A percentile compares a stretch with the other conserved stretches of the same genome.
Conservation (phyloP, 2,329 filamentous ascomycete species). For the Pseudopithomyces chartarum region DNA sequence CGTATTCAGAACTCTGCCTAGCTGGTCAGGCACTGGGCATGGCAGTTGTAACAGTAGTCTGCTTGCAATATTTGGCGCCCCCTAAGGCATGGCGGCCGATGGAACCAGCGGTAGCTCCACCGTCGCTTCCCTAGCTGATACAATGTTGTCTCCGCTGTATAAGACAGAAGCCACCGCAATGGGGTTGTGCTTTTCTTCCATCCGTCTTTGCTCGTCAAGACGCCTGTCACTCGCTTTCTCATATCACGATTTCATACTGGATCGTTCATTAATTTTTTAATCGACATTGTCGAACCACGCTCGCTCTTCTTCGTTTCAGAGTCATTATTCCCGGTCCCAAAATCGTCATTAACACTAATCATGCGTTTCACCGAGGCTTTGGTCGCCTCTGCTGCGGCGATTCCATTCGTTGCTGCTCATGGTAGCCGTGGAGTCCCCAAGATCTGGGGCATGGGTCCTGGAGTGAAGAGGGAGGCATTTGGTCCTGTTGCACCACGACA, state of each 20-base stretch:
- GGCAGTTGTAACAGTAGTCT: slow-evolving; percentile 1
- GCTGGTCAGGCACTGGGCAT: background rate
- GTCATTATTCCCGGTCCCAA: slow-evolving; percentile 7
- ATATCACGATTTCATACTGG: background rate
- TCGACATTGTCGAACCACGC: slow-evolving; percentile 8
- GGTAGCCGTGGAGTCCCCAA: slow-evolving; percentile 35
- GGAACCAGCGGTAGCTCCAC: background rate
- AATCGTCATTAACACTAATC: slow-evolving; percentile 9
- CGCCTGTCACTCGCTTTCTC: slow-evolving; percentile 12
- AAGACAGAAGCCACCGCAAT: background rate
- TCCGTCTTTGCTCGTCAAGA: slow-evolving; percentile 14
- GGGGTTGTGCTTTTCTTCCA: background rate
- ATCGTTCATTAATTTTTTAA: background rate
- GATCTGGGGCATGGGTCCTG: slow-evolving; percentile 38
- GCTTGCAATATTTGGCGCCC: background rate
- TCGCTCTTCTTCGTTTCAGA: slow-evolving; percentile 13
- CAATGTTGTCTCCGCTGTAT: background rate
- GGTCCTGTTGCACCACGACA: slow-evolving; percentile 21
- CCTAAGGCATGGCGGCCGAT: background rate
- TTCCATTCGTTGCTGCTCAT: slow-evolving; percentile 40
- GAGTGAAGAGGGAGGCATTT: slow-evolving; percentile 35
- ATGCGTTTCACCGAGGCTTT: slow-evolving; percentile 42
- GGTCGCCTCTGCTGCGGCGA: slow-evolving; percentile 29
- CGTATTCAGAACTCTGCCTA: slow-evolving; percentile 2
- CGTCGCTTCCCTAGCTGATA: background rate